Conservation (phyloP, 2,329 filamentous ascomycete genomes). For the Arachnomyces sp. region DNA sequence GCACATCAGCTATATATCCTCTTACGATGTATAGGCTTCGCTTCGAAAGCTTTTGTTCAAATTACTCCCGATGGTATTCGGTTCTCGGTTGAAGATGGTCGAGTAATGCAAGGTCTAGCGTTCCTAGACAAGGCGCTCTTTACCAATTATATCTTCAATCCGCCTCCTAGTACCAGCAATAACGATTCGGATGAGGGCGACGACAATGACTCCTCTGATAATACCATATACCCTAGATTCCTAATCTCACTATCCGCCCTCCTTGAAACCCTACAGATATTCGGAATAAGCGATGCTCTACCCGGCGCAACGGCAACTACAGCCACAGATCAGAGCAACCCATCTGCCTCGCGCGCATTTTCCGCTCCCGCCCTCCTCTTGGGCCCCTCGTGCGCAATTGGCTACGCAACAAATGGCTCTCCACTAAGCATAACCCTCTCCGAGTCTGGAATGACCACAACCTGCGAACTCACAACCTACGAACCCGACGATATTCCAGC, state of each 20-base stretch:
- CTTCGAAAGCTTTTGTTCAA: slow-evolving; percentile 56
- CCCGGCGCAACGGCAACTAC: slow-evolving; percentile 30
- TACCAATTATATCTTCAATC: slow-evolving; percentile 68
- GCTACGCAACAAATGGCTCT: slow-evolving; percentile 66
- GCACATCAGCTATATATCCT: slow-evolving; percentile 54
- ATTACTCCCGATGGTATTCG: slow-evolving; percentile 79
- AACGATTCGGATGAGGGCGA: slow-evolving; percentile 23
- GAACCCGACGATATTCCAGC: slow-evolving; percentile 64
- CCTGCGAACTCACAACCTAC: slow-evolving; percentile 85
- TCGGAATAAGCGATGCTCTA: slow-evolving; percentile 61
- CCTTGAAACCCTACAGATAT: slow-evolving; percentile 91
- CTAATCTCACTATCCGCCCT: slow-evolving; percentile 81
- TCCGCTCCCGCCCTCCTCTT: slow-evolving; percentile 75
- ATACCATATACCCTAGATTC: slow-evolving; percentile 57
- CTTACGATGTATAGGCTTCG: slow-evolving; percentile 56
- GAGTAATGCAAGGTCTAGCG: slow-evolving; percentile 82
- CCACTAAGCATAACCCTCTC: slow-evolving; percentile 79
- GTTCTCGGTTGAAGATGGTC: slow-evolving; percentile 79
- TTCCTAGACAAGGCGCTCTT: slow-evolving; percentile 88
- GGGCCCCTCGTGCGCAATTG: slow-evolving; percentile 75
- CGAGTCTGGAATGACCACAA: slow-evolving; percentile 79
- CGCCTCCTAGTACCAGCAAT: slow-evolving; percentile 24
- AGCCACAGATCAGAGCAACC: slow-evolving; percentile 24
- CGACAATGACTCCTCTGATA: slow-evolving; percentile 31
- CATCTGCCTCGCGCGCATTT: slow-evolving; percentile 62